phyloP scores from a whole-genome alignment of 106 monocot species.

The Phalaenopsis aphrodite region DNA sequence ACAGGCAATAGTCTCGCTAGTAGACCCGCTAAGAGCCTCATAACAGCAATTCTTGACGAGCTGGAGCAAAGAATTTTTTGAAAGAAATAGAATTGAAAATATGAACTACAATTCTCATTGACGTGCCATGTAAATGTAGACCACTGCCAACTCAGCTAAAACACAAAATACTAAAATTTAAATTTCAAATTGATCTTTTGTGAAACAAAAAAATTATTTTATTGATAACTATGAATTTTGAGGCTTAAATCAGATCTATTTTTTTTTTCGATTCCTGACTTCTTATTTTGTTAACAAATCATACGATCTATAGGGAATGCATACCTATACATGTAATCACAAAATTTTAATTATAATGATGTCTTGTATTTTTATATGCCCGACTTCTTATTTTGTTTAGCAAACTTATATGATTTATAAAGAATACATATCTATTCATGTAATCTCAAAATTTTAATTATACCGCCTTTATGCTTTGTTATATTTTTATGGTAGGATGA shows the following conservation, averaged over 20 bases:
- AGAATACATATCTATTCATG: background rate
- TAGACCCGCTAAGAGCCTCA: no score
- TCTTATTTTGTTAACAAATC: background rate
- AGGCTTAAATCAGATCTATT: background rate
- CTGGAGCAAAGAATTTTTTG: background rate
- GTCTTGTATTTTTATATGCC: background rate
- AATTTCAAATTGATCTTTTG: background rate
- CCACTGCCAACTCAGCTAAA: background rate
- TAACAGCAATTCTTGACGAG: background rate
- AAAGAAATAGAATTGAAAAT: background rate
- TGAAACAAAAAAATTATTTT: background rate
- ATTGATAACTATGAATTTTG: background rate
- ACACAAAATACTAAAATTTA: background rate
- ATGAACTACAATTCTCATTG: background rate
- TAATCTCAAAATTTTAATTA: background rate
- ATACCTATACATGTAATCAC: background rate
- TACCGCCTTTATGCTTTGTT: background rate
- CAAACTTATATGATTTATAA: background rate
- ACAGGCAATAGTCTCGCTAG: no score
- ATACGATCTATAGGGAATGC: background rate
- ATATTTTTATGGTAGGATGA: conserved; percentile 4
- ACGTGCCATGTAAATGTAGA: background rate
- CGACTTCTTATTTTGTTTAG: background rate
- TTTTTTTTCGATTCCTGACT: background rate
- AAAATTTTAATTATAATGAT: no score